Evolutionary conservation across 2,329 filamentous ascomycete species (phyloP).

Genomic region (Pyrenochaeta sp.): DNA sequence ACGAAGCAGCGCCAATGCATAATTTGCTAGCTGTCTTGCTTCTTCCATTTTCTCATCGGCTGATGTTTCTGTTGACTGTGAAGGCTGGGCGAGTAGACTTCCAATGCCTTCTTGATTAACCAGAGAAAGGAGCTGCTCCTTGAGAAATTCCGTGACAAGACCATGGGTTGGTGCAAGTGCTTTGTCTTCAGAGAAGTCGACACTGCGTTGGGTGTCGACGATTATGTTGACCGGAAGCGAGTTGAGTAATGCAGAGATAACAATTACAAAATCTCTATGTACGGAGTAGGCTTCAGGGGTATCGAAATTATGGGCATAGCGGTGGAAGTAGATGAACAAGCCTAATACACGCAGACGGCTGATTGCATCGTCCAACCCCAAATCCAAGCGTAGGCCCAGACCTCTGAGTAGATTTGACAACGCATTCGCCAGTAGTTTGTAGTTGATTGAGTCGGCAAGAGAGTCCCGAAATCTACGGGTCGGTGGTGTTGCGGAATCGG

Average conservation of each 20-base stretch:
- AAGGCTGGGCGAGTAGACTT: slow-evolving; percentile 60
- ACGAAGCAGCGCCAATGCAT: slow-evolving; percentile 82
- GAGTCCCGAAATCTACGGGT: slow-evolving; percentile 36
- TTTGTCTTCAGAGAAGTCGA: slow-evolving; percentile 36
- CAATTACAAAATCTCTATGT: slow-evolving; percentile 62
- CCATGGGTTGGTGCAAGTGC: slow-evolving; percentile 25
- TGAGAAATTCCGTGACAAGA: slow-evolving; percentile 60
- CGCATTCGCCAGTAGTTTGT: slow-evolving; percentile 53
- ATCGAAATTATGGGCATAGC: slow-evolving; percentile 54
- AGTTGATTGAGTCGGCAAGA: slow-evolving; percentile 59
- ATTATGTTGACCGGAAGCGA: slow-evolving; percentile 64
- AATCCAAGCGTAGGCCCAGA: slow-evolving; percentile 33
- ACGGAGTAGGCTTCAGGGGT: slow-evolving; percentile 50
- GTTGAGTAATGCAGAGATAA: slow-evolving; percentile 64
- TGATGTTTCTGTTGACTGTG: slow-evolving; percentile 45
- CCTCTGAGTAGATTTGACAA: slow-evolving; percentile 39
- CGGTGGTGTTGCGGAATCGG: slow-evolving; percentile 29
- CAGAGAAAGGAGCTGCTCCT: slow-evolving; percentile 71
- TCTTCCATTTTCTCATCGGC: slow-evolving; percentile 57
- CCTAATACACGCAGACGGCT: slow-evolving; percentile 64
- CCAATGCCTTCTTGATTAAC: slow-evolving; percentile 79
- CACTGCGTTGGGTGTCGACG: slow-evolving; percentile 52
- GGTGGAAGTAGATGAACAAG: slow-evolving; percentile 66
- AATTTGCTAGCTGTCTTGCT: slow-evolving; percentile 80
- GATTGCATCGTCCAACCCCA: slow-evolving; percentile 44